Base-by-base conservation (phyloP, 345 rosid genomes). In the Nephelium lappaceum region DNA sequence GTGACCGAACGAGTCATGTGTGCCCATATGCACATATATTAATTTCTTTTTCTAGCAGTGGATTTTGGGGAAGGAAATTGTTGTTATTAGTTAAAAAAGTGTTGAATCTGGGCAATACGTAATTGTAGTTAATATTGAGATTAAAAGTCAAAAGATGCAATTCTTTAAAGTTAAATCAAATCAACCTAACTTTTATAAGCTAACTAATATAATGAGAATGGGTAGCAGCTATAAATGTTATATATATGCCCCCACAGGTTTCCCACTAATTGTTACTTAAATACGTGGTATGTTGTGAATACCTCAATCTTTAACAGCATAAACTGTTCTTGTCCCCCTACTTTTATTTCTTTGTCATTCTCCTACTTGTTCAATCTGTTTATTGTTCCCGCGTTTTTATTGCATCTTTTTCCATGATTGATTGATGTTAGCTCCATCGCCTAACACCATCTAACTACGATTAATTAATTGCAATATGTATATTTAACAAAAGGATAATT, bases 311-410 rank as follows among this genome's bases (percentile, higher is more conserved):
- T 74, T 74, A 51, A 69, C 77, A 70, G 66, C 85, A 82, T n/a
- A 57, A 38, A 75, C 82, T 82, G 61, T 78, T 6, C 45, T 55
- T 76, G 82, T 82, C 73, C 60, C 79, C 75, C 79, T 11, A 14
- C 36, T 45, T 31, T 9, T 1, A 11, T 60, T 60, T 25, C 41
- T 24, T 25, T 21, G 65, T 74, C 82, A 49, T 67, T 45, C 61
- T 60, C 61, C 0, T 60, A 45, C 49, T 31, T 69, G 19, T 24
- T 43, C n/a, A 67, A 21, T 65, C 12, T 57, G 58, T 66, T 57
- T 39, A 24, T 49, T 49, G 55, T 49, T 71, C 64, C 38, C 3
- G 62, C 39, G 38, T 25, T 45, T 27, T 45, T 3, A 62, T 51
- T 42, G 55, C 18, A 47, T 39, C 27, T 71, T 36, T 6, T 69